Percentiles rank a stretch among this genome's conserved stretches.
phyloP scores from a whole-genome alignment of 2,329 filamentous ascomycete species.

The Cadophora sp. region DNA sequence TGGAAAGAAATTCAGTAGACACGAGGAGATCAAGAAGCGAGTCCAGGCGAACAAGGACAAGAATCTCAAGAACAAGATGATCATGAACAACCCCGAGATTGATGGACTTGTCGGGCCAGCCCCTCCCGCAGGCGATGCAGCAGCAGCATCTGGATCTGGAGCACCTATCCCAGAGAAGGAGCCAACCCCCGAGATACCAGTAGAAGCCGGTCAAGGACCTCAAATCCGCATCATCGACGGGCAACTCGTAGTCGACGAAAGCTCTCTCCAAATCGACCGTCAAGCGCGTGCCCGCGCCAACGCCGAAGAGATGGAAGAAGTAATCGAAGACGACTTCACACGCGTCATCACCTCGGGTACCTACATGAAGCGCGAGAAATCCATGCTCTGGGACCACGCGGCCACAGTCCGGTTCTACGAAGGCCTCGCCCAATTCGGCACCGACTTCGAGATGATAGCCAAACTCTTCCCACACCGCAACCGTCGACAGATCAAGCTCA shows the following conservation, averaged over 20 bases:
- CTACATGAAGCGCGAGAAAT: conserved; percentile 69
- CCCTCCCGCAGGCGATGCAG: conserved; percentile 38
- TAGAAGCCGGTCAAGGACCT: conserved; percentile 22
- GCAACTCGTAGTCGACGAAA: conserved; percentile 73
- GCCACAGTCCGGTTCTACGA: conserved; percentile 80
- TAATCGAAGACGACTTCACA: conserved; percentile 82
- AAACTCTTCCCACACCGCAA: conserved; percentile 77
- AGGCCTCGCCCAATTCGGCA: conserved; percentile 77
- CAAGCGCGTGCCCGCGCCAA: conserved; percentile 66
- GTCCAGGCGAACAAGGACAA: conserved; percentile 55
- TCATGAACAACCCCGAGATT: conserved; percentile 40
- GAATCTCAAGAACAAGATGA: conserved; percentile 41
- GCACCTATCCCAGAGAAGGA: conserved; percentile 11
- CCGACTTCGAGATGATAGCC: conserved; percentile 81
- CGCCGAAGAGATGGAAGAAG: conserved; percentile 59
- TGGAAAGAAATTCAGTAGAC: conserved; percentile 77
- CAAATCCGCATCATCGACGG: conserved; percentile 52
- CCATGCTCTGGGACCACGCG: conserved; percentile 73
- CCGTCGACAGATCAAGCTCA: conserved; percentile 78
- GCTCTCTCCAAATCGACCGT: conserved; percentile 71
- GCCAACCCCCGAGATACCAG: conserved; percentile 2
- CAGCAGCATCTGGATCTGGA: conserved; percentile 17
- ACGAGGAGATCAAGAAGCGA: conserved; percentile 74
- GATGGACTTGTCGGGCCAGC: conserved; percentile 33
- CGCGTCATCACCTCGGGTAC: conserved; percentile 72